These are phyloP conservation scores for Trypanosoma vivax DNA, from an alignment of 208 protist species.

Conservation along the genomic window DNA sequence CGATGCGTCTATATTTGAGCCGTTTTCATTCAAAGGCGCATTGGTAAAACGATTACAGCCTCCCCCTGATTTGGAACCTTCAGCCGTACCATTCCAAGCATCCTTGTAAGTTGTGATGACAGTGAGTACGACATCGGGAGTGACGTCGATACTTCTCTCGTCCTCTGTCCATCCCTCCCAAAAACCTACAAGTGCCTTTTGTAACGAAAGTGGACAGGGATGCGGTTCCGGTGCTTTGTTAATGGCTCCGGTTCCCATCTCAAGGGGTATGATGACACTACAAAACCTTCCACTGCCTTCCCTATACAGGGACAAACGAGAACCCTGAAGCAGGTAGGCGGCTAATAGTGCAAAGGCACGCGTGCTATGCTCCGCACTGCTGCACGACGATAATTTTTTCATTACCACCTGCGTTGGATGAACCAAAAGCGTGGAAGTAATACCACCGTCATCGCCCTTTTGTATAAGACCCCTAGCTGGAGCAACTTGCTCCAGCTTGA, in stretches of 20 bases:
- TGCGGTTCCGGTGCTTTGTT: slow-evolving; percentile 41
- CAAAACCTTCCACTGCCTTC: slow-evolving; percentile 24
- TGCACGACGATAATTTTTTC: slow-evolving; percentile 25
- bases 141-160: slow-evolving; percentile 38
- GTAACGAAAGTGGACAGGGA: slow-evolving; percentile 56
- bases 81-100: slow-evolving; percentile 16
- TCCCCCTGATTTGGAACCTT: neutral
- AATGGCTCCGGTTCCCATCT: slow-evolving; percentile 36
- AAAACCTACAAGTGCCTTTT: slow-evolving; percentile 71
- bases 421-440: slow-evolving; percentile 51
- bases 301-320: slow-evolving; percentile 59
- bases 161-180: slow-evolving; percentile 33
- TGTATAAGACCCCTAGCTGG: slow-evolving; percentile 35
- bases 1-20: neutral
- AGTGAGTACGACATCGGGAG: slow-evolving; percentile 58
- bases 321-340: slow-evolving; percentile 68
- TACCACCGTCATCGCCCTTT: slow-evolving; percentile 53
- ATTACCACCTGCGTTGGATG: slow-evolving; percentile 23
- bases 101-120: slow-evolving; percentile 69
- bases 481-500: slow-evolving; percentile 42
- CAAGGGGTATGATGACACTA: slow-evolving; percentile 55
- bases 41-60: slow-evolving; percentile 3
- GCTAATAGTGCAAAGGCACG: slow-evolving; percentile 68
- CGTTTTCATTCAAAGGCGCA: neutral
- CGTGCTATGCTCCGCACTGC: slow-evolving; percentile 30